phyloP scores from a whole-genome alignment of 2,329 filamentous ascomycete genomes.

The Colletotrichum horii region DNA sequence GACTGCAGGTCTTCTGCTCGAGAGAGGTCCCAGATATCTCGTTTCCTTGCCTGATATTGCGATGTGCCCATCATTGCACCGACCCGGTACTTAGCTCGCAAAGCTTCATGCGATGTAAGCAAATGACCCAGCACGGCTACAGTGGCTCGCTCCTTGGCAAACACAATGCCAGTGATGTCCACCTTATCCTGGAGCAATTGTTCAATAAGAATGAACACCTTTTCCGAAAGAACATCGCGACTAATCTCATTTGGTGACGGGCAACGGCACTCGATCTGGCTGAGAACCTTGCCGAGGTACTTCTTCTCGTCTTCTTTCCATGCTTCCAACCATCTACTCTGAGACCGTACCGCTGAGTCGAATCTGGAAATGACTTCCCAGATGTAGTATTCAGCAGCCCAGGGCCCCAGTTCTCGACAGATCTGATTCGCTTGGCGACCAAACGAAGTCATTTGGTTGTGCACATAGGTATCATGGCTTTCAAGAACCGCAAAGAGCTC shows the following conservation, averaged over 20 bases:
- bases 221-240: constrained; percentile 54
- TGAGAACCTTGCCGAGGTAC: constrained; percentile 58
- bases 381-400: constrained; percentile 74
- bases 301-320: constrained; percentile 56
- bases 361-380: constrained; percentile 47
- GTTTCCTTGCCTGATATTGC: constrained; percentile 35
- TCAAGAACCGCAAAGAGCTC: constrained; percentile 42
- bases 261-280: constrained; percentile 33
- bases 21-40: constrained; percentile 45
- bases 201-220: constrained; percentile 58
- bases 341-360: constrained; percentile 21
- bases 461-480: constrained; percentile 55
- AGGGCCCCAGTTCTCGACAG: constrained; percentile 64
- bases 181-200: constrained; percentile 51
- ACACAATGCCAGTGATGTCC: constrained; percentile 65
- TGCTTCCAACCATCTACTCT: constrained; percentile 36
- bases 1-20: constrained; percentile 35
- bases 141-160: constrained; percentile 67
- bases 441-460: constrained; percentile 62
- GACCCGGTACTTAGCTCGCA: constrained; percentile 50
- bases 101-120: constrained; percentile 55
- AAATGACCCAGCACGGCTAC: constrained; percentile 65
- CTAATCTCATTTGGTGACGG: constrained; percentile 23
- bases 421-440: constrained; percentile 55
- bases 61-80: constrained; percentile 63